These are phyloP conservation scores for Colletotrichum godetiae DNA, from an alignment of 2,329 filamentous ascomycete genomes.

Conservation along the genomic window DNA sequence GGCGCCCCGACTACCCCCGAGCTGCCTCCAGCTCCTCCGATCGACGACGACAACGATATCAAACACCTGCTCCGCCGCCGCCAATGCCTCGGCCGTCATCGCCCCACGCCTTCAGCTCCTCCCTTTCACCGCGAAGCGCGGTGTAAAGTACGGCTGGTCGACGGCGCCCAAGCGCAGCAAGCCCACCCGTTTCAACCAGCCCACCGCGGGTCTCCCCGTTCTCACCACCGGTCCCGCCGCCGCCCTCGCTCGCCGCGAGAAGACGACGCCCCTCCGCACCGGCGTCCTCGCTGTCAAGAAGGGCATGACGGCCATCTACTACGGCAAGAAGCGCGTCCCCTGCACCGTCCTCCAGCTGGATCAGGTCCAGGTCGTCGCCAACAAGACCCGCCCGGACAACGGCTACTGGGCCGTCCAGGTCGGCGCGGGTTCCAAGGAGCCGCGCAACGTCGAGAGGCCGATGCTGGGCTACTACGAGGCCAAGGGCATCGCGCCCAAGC, in stretches of 20 bases:
- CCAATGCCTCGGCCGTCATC: slow-evolving; percentile 5
- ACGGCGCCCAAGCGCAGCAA: slow-evolving; percentile 64
- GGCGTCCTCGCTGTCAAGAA: slow-evolving; percentile 91
- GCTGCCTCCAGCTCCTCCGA: slow-evolving; percentile 36
- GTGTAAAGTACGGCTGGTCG: slow-evolving; percentile 71
- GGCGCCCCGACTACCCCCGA: slow-evolving; percentile 36
- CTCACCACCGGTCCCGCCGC: slow-evolving; percentile 70
- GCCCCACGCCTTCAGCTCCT: slow-evolving; percentile 52
- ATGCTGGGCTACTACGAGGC: slow-evolving; percentile 89
- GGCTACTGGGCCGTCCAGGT: slow-evolving; percentile 97
- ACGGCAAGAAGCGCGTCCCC: slow-evolving; percentile 79
- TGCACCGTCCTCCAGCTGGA: slow-evolving; percentile 97
- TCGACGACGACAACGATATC: slow-evolving; percentile 14
- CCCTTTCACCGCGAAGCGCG: slow-evolving; percentile 57
- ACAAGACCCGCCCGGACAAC: slow-evolving; percentile 83
- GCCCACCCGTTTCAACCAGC: slow-evolving; percentile 70
- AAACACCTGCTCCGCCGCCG: slow-evolving; percentile 14
- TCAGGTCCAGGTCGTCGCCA: slow-evolving; percentile 86
- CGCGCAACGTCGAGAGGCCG: slow-evolving; percentile 83
- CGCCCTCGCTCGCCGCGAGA: slow-evolving; percentile 68
- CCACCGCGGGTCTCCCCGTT: slow-evolving; percentile 64
- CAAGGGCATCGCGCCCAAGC: slow-evolving; percentile 85
- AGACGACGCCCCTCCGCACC: slow-evolving; percentile 74
- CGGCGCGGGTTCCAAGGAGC: slow-evolving; percentile 79
- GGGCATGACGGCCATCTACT: slow-evolving; percentile 94